Percentiles rank a stretch among this genome's conserved stretches.
Conservation (phyloP, 352 stramenopile species). For the Pilasporangium apinafurcum region DNA sequence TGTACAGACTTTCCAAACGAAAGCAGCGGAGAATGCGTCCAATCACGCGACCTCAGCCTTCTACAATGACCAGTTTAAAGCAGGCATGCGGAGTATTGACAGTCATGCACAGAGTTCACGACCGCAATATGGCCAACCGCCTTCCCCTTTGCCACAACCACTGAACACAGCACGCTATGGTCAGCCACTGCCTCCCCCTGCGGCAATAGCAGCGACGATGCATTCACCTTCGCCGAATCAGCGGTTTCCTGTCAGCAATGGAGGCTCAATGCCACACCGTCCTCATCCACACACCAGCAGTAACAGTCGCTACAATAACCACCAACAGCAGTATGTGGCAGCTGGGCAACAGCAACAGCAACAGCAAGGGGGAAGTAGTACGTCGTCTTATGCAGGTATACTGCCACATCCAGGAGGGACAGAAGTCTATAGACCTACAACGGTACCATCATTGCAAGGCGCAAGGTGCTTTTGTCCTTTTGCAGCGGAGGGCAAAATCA, state of each 20-base stretch:
- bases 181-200: background rate
- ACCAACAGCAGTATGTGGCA: background rate
- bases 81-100: constrained; percentile 42
- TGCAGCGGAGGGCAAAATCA: constrained; percentile 19
- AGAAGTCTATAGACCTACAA: constrained; percentile 27
- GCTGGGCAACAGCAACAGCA: too few species aligned
- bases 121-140: constrained; percentile 2
- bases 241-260: too few species aligned
- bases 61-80: constrained; percentile 47
- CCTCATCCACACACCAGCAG: constrained; percentile 3
- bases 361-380: too few species aligned
- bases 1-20: constrained; percentile 43
- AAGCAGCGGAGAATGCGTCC: constrained; percentile 29
- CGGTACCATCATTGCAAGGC: constrained; percentile 18
- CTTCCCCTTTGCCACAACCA: background rate
- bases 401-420: constrained; percentile 16
- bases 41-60: constrained; percentile 42
- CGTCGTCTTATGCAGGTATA: too few species aligned
- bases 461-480: constrained; percentile 59
- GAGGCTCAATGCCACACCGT: constrained; percentile 6
- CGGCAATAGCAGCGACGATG: too few species aligned
- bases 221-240: too few species aligned
- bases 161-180: background rate
- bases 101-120: constrained; percentile 21
- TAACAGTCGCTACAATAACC: background rate